Evolutionary conservation across 2,329 filamentous ascomycete genomes (phyloP), one percentile per base, ranked within the genome.

Genomic region (Ophiocordyceps camponoti-leonardi): DNA sequence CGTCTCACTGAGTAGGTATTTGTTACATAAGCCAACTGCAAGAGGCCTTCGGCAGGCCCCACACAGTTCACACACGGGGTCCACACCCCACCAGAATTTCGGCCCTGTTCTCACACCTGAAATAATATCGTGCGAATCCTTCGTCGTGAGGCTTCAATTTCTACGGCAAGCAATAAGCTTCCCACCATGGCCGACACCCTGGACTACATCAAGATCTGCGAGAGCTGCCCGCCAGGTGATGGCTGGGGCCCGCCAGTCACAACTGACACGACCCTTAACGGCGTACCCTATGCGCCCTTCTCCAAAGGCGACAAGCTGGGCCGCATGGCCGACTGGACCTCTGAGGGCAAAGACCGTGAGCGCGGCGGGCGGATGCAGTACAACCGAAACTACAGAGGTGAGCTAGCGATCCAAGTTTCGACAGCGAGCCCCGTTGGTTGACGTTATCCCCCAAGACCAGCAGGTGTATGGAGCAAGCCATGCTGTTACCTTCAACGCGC

Each of bases 231-330:
- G 50, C 71, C 81, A 46, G 80, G 81, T 60, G 81, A 86, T 57
- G 77, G 80, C 65, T 98, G 92, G 92, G 92, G 92, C 49, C 90
- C 90, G 45, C 65, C 83, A 49, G 77, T 83, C 54, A 83, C 87
- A 49, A 78, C 70, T 56, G 86, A 94, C 63, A 94, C 86, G 52
- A 94, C 85, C 50, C 77, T 96, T 58, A 81, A 94, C 62, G 92
- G 92, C 61, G 86, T 96, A 44, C 92, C 92, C 37, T 98, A 95
- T 65, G 92, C 92, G 56, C 92, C 92, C 49, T 98, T 92, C 73
- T 95, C 88, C 54, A 98, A 98, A 69, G 87, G 86, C 62, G 92
- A 98, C 72, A 96, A 95, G 75, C 74, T 98, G 49, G 92, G 92
- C 60, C 88, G 92, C 64, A 96, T 98, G 88, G 92, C 92, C 49